phyloP scores from a whole-genome alignment of 208 protist genomes.

The Novymonas esmeraldas region DNA sequence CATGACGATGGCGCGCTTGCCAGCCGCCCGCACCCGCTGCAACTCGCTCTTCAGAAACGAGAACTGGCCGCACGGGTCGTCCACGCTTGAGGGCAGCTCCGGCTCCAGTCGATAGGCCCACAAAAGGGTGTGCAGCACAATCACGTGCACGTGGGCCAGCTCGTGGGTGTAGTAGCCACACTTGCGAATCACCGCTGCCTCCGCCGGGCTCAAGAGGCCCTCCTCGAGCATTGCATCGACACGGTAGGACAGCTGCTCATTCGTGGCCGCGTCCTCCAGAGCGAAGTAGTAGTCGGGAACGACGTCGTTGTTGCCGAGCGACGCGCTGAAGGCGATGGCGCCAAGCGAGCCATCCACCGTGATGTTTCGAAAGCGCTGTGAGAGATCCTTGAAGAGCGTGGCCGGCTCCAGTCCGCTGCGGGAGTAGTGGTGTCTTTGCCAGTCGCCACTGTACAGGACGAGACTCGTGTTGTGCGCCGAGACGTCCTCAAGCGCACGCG shows the following conservation, averaged over 20 bases:
- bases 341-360: conserved; percentile 24
- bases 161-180: conserved; percentile 73
- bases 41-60: conserved; percentile 57
- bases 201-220: conserved; percentile 35
- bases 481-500: conserved; percentile 45
- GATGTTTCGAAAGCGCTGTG: conserved; percentile 13
- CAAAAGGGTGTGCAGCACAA: conserved; percentile 78
- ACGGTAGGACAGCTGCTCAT: conserved; percentile 29
- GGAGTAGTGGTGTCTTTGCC: conserved; percentile 64
- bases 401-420: conserved; percentile 18
- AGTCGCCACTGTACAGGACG: conserved; percentile 62
- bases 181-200: conserved; percentile 39
- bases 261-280: conserved; percentile 23
- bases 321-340: conserved; percentile 27
- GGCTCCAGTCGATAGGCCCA: conserved; percentile 51
- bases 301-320: conserved; percentile 84
- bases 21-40: conserved; percentile 27
- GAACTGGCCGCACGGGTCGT: conserved; percentile 81
- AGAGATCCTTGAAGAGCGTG: conserved; percentile 20
- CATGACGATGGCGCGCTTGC: conserved; percentile 72
- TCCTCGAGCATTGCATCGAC: conserved; percentile 29
- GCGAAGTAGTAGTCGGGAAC: conserved; percentile 72
- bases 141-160: conserved; percentile 35
- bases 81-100: conserved; percentile 34
- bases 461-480: conserved; percentile 32